Evolutionary conservation across 2,329 filamentous ascomycete species (phyloP).

Genomic region (Cucurbitaria berberidis): DNA sequence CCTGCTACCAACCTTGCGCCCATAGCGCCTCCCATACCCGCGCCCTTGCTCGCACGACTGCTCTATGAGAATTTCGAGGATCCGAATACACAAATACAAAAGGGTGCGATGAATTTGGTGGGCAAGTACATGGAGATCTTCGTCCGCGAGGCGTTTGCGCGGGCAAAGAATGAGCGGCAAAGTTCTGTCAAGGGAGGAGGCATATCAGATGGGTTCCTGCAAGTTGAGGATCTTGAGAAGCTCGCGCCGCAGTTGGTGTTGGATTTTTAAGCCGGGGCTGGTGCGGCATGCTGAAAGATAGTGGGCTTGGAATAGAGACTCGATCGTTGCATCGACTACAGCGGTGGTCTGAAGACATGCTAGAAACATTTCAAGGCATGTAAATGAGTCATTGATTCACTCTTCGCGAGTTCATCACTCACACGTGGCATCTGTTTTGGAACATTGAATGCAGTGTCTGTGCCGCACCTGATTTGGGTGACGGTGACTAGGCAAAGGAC

Average conservation of each 20-base stretch:
- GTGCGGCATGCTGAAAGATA: neutral
- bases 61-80: slow-evolving; percentile 79
- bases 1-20: slow-evolving; percentile 18
- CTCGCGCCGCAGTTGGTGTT: slow-evolving; percentile 82
- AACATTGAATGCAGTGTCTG: neutral
- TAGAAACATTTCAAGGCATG: neutral
- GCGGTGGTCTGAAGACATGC: neutral
- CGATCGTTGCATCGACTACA: too few species aligned
- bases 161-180: slow-evolving; percentile 73
- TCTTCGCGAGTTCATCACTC: neutral
- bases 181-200: slow-evolving; percentile 48
- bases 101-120: slow-evolving; percentile 66
- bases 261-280: slow-evolving; percentile 68
- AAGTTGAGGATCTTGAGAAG: slow-evolving; percentile 91
- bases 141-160: slow-evolving; percentile 83
- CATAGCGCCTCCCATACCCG: slow-evolving; percentile 63
- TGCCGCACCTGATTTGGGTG: neutral
- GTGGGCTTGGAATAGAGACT: neutral
- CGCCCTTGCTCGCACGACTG: slow-evolving; percentile 75
- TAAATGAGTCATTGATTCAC: neutral
- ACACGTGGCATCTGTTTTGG: neutral
- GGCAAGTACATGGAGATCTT: slow-evolving; percentile 91
- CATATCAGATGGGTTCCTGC: slow-evolving; percentile 67
- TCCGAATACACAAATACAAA: slow-evolving; percentile 42
- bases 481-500: neutral